These are phyloP conservation scores for Neurospora sp. DNA, from an alignment of 495 filamentous ascomycete genomes.

Conservation along the genomic window DNA sequence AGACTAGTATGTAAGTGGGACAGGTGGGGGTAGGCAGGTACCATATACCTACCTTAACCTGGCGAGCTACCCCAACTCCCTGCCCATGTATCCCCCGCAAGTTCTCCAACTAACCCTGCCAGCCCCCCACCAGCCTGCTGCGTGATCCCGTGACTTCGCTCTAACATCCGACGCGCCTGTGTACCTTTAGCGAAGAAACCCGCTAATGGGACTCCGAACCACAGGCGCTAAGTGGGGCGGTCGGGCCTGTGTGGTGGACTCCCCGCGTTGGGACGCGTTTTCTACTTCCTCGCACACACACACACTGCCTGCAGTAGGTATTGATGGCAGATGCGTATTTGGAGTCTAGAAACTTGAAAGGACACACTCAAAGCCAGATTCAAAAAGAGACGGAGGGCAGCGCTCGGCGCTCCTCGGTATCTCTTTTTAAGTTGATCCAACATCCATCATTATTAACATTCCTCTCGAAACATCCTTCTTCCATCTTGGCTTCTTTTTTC, in stretches of 20 bases:
- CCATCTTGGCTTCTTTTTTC: neutral
- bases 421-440: neutral
- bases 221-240: neutral
- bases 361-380: neutral
- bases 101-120: neutral
- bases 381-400: neutral
- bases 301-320: neutral
- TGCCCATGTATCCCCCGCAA: neutral
- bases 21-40: neutral
- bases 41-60: neutral
- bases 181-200: neutral
- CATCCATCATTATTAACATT: neutral
- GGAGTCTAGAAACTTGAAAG: neutral
- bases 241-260: neutral
- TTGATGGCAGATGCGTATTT: neutral
- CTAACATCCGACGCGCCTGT: neutral
- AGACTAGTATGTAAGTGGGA: neutral
- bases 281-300: neutral
- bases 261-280: neutral
- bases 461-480: neutral
- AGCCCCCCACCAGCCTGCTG: neutral
- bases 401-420: neutral
- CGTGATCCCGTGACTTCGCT: neutral
- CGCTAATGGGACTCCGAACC: neutral
- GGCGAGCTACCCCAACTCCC: neutral